A percentile compares a stretch with the other conserved stretches of the same genome.
Conservation (phyloP, 2,329 filamentous ascomycete species). For the Sporothrix dimorphospora region DNA sequence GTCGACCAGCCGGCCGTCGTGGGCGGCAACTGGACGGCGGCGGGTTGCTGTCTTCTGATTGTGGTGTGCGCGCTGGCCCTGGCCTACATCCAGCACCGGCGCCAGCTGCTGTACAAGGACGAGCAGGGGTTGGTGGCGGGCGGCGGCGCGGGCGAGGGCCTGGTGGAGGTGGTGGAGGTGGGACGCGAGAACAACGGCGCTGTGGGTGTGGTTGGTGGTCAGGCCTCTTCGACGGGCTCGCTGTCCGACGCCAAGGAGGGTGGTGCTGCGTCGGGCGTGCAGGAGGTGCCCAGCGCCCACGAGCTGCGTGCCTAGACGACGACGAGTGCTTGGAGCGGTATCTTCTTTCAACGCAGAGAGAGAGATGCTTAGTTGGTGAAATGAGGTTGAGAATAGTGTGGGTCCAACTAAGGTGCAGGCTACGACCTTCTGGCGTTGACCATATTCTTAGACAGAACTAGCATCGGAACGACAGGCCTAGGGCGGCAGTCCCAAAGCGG, state of each 20-base stretch:
- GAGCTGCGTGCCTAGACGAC: constrained; percentile 1
- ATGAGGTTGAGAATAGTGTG: neutral
- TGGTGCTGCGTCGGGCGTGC: neutral
- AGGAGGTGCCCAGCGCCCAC: constrained; percentile 1
- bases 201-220: neutral
- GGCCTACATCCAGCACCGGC: constrained; percentile 23
- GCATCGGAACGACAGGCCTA: neutral
- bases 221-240: neutral
- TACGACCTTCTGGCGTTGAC: neutral
- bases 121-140: neutral
- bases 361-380: neutral
- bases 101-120: neutral
- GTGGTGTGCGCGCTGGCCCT: neutral
- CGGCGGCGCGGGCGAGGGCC: neutral
- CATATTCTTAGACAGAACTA: neutral
- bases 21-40: constrained; percentile 30
- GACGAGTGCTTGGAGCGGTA: too few relatives aligned
- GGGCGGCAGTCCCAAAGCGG: constrained; percentile 17
- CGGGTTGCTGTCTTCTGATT: constrained; percentile 25
- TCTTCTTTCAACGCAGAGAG: too few relatives aligned
- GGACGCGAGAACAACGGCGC: neutral
- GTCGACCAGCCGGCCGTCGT: constrained; percentile 31
- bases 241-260: constrained; percentile 16
- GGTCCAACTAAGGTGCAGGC: constrained; percentile 1
- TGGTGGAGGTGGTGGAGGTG: constrained; percentile 13